phyloP scores from a whole-genome alignment of 805 yeast species.

The Candida multigemmis region DNA sequence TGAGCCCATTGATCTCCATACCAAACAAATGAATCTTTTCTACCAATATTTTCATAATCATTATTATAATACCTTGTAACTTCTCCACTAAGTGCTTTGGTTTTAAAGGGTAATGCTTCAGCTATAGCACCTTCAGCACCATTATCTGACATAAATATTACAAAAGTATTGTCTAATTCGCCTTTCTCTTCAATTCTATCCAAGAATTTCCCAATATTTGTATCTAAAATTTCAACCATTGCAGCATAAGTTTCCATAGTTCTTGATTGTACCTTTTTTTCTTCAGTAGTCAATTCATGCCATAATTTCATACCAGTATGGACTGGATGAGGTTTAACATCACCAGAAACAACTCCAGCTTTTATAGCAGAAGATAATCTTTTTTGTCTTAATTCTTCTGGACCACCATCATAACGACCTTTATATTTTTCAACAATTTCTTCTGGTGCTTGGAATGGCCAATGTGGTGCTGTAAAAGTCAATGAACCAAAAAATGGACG shows the following conservation, averaged over 20 bases:
- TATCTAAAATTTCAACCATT: constrained; percentile 50
- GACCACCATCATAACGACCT: constrained; percentile 41
- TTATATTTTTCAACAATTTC: constrained; percentile 38
- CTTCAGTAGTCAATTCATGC: constrained; percentile 31
- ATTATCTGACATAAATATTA: constrained; percentile 55
- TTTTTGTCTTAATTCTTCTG: constrained; percentile 28
- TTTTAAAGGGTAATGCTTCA: constrained; percentile 41
- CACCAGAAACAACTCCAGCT: constrained; percentile 38
- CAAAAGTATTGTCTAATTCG: constrained; percentile 45
- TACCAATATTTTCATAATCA: constrained; percentile 38
- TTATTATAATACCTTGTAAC: constrained; percentile 41
- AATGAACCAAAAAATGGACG: constrained; percentile 46
- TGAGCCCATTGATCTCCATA: constrained; percentile 55
- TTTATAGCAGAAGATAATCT: constrained; percentile 32
- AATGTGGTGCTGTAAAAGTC: constrained; percentile 58
- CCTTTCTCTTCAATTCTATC: constrained; percentile 29
- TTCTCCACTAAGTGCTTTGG: too few relatives aligned
- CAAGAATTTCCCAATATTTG: constrained; percentile 41
- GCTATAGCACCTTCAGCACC: constrained; percentile 56
- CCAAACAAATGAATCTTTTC: constrained; percentile 37
- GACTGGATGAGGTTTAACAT: constrained; percentile 34
- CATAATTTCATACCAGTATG: constrained; percentile 36
- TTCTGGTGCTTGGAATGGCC: constrained; percentile 57
- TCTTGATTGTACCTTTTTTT: constrained; percentile 26
- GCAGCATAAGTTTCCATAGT: constrained; percentile 57